Evolutionary conservation across 169 alveolate genomes (phyloP), one percentile per base, ranked within the genome.

Genomic region (Eimeria falciformis): DNA sequence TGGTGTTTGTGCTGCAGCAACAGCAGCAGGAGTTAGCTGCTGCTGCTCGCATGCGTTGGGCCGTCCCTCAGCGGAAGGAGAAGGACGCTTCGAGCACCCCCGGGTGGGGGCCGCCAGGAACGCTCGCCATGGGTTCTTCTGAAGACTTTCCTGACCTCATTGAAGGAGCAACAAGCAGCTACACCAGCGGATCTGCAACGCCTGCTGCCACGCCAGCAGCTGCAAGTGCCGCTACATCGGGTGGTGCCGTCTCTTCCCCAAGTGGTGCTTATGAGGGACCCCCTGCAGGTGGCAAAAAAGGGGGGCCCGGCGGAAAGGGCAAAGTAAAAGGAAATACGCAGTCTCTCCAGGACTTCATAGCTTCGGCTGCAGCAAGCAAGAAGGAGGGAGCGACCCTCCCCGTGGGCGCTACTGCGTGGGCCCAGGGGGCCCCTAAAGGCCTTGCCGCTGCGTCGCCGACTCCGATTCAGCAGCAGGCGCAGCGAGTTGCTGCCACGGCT

Each of bases 381-480:
- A 75, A 46, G 40, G 85, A 75, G 65, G 55, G 55, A n/a, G 23
- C 65, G 25, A 29, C 85, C 14, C 43, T 75, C 23, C 85, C 85
- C 17, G 45, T 75, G 62, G 85, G 85, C 46, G 85, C 45, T 43
- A 75, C 85, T 2, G 85, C 85, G 43, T 75, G 85, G 85, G 50
- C 85, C 18, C 85, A 75, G 43, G 85, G 85, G 85, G 85, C 85
- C 46, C 85, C 85, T n/a, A 75, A 75, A 65, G 85, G 85, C 85
- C 85, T 75, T 21, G 85, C 85, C 46, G 85, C 85, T 7, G 27
- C 85, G 2, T 43, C 46, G n/a, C 65, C 85, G 40, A 37, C 85
- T 3, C 65, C 65, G 40, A 45, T 40, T 9, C 85, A 58, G 43
- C 9, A 45, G 29, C 65, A 73, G 85, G 50, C 23, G 79, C 79